Evolutionary conservation across 139 green algal species (phyloP).

Genomic region (Coelastrella sp.): DNA sequence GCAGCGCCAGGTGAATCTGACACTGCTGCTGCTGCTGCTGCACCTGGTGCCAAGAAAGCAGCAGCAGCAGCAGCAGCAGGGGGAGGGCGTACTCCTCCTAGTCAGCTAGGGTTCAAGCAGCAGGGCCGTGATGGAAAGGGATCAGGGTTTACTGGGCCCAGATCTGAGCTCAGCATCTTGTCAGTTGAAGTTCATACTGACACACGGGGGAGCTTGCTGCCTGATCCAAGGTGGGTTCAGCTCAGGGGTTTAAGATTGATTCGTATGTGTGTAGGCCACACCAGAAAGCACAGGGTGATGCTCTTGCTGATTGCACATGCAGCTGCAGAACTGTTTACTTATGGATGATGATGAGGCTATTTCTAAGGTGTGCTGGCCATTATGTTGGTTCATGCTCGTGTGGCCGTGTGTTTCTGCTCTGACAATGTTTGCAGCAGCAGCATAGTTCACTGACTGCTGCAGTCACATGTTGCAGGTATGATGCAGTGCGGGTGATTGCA

Average conservation of each 20-base stretch:
- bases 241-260: no score
- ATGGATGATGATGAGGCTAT: no score
- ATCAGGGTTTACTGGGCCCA: neutral
- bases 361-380: no score
- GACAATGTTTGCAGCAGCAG: no score
- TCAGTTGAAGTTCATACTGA: conserved; percentile 88
- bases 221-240: conserved; percentile 76
- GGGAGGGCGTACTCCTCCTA: conserved; percentile 60
- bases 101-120: conserved; percentile 82
- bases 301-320: no score
- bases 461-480: conserved; percentile 54
- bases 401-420: no score
- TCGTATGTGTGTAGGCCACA: no score
- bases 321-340: no score
- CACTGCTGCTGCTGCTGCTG: neutral
- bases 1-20: neutral
- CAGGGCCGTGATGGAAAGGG: neutral
- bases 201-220: conserved; percentile 76
- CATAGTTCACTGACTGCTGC: no score
- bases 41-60: neutral
- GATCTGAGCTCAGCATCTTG: conserved; percentile 73
- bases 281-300: no score
- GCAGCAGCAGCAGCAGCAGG: conserved; percentile 37
- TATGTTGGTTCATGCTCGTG: no score
- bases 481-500: conserved; percentile 75